These are phyloP conservation scores for Acanthamoeba sp. DNA, from an alignment of 208 protist genomes.

Conservation along the genomic window DNA sequence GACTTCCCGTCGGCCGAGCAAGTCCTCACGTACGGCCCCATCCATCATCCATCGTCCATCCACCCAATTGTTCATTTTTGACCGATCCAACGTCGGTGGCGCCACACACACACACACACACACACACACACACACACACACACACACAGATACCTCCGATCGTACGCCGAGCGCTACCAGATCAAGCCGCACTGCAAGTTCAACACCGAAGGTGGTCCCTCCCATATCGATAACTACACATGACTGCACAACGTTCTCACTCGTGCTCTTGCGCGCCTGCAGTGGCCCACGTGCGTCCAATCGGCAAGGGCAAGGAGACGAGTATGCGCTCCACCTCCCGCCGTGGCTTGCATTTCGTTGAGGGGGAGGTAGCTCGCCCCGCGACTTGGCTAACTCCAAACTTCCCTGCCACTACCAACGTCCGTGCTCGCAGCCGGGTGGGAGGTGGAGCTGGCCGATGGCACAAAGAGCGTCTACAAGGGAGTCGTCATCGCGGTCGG, in stretches of 20 bases:
- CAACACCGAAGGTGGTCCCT: neutral
- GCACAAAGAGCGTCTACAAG: conserved; percentile 52
- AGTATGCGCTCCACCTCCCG: too few relatives aligned
- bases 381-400: too few relatives aligned
- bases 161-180: conserved; percentile 14
- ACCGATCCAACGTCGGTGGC: too few relatives aligned
- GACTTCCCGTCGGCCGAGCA: conserved; percentile 65
- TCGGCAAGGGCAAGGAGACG: conserved; percentile 54
- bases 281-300: neutral
- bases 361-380: too few relatives aligned
- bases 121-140: too few relatives aligned
- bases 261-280: neutral
- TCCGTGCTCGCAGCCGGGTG: conserved; percentile 24
- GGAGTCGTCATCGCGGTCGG: conserved; percentile 67
- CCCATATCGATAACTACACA: neutral
- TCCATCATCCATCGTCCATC: too few relatives aligned
- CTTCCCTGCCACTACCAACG: too few relatives aligned
- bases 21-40: conserved; percentile 63
- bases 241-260: neutral
- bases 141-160: neutral
- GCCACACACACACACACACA: too few relatives aligned
- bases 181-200: neutral
- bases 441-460: neutral
- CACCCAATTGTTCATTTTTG: too few relatives aligned
- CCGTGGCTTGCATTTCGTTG: too few relatives aligned